Conservation (phyloP, 2,329 filamentous ascomycete species). For the Fusarium oligoseptatum region DNA sequence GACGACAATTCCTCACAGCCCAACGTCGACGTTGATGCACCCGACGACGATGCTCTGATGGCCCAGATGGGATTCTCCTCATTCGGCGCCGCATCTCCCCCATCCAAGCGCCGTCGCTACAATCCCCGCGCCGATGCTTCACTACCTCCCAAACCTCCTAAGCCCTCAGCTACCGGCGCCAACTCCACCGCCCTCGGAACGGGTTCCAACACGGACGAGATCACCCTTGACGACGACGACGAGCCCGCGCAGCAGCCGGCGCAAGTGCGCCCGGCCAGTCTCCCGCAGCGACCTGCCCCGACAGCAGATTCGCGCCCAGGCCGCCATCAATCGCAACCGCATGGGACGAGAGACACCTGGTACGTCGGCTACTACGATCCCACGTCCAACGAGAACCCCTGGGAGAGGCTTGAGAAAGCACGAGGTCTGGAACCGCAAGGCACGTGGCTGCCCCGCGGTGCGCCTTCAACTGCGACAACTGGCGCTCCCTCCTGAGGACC, state of each 20-base stretch:
- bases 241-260: slow-evolving; percentile 24
- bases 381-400: slow-evolving; percentile 79
- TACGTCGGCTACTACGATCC: slow-evolving; percentile 78
- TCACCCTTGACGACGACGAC: slow-evolving; percentile 58
- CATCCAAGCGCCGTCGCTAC: slow-evolving; percentile 76
- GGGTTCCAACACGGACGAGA: slow-evolving; percentile 59
- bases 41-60: slow-evolving; percentile 64
- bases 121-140: slow-evolving; percentile 66
- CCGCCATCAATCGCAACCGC: slow-evolving; percentile 30
- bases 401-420: slow-evolving; percentile 69
- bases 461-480: slow-evolving; percentile 7
- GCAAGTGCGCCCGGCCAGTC: slow-evolving; percentile 50
- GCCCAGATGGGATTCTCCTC: slow-evolving; percentile 80
- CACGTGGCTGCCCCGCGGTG: slow-evolving; percentile 56
- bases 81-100: slow-evolving; percentile 70
- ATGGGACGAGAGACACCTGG: slow-evolving; percentile 58
- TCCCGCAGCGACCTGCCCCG: slow-evolving; percentile 51
- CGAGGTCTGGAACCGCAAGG: slow-evolving; percentile 59
- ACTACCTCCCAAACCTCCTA: slow-evolving; percentile 44
- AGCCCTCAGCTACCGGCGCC: slow-evolving; percentile 48
- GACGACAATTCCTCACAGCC: slow-evolving; percentile 10
- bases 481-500: slow-evolving; percentile 28
- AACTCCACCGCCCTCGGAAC: slow-evolving; percentile 55
- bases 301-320: slow-evolving; percentile 14
- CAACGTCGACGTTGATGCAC: slow-evolving; percentile 13